phyloP scores from a whole-genome alignment of 1,284 basidiomycete genomes.

The Pseudozyma tsukubaensis region DNA sequence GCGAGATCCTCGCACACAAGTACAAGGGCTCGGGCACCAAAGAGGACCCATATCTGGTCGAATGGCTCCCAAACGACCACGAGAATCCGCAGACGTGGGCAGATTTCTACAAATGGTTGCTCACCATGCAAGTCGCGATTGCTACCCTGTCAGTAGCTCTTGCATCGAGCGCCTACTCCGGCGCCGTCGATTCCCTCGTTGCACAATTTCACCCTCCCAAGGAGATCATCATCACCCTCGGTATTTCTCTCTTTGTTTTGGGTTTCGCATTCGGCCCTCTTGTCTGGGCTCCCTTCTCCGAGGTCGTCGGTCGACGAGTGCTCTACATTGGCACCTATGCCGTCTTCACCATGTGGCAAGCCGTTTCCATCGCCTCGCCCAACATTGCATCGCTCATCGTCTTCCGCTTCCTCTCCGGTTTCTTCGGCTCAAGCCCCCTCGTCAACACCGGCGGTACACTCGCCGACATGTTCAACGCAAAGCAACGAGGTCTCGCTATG shows the following conservation, averaged over 20 bases:
- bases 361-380: conserved; percentile 75
- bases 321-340: conserved; percentile 76
- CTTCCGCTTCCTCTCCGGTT: conserved; percentile 78
- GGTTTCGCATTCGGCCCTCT: conserved; percentile 71
- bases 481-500: conserved; percentile 77
- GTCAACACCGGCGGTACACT: conserved; percentile 73
- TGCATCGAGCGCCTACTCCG: conserved; percentile 58
- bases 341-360: conserved; percentile 76
- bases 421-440: conserved; percentile 73
- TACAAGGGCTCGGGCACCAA: conserved; percentile 70
- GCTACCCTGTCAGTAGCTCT: conserved; percentile 61
- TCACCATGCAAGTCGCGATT: conserved; percentile 58
- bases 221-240: conserved; percentile 51
- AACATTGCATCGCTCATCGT: conserved; percentile 76
- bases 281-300: conserved; percentile 76
- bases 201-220: conserved; percentile 44
- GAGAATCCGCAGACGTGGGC: conserved; percentile 52
- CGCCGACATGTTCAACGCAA: conserved; percentile 77
- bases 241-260: conserved; percentile 77
- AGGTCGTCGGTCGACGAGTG: conserved; percentile 74
- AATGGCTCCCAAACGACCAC: conserved; percentile 49
- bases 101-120: conserved; percentile 47
- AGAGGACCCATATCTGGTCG: conserved; percentile 69
- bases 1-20: conserved; percentile 64
- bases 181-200: conserved; percentile 49